Evolutionary conservation across 768 basidiomycete species (phyloP).

Genomic region (Serendipita sp.): DNA sequence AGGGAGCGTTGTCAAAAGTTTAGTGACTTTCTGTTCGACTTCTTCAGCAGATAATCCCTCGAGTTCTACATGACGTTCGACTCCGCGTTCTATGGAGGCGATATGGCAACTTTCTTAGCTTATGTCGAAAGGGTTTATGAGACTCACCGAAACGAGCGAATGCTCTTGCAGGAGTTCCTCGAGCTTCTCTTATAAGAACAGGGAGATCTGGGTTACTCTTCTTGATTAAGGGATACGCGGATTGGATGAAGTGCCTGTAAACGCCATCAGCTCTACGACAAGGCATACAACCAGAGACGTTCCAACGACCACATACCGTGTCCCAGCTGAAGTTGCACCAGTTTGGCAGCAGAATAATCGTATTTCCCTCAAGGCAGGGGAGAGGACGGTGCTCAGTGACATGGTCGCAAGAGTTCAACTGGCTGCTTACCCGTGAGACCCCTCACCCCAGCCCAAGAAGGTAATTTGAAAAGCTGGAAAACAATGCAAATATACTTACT

Average conservation of each 20-base stretch:
- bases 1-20: constrained; percentile 29
- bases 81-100: constrained; percentile 44
- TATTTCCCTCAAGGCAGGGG: constrained; percentile 65
- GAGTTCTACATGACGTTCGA: constrained; percentile 66
- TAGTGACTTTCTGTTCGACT: constrained; percentile 53
- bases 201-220: constrained; percentile 78
- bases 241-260: constrained; percentile 58
- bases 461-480: not conserved
- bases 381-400: constrained; percentile 52
- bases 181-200: constrained; percentile 64
- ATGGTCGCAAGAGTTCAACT: constrained; percentile 21
- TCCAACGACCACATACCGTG: constrained; percentile 34
- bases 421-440: not conserved
- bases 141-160: constrained; percentile 75
- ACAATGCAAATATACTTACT: not conserved
- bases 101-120: not conserved
- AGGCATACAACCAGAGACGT: not conserved
- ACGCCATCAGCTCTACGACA: not conserved
- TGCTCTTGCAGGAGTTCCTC: constrained; percentile 60
- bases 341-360: constrained; percentile 69
- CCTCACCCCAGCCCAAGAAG: not conserved
- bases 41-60: constrained; percentile 59
- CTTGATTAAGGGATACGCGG: constrained; percentile 61
- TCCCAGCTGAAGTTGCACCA: constrained; percentile 59
- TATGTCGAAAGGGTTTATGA: not conserved